Conservation (phyloP, 148 eudicot species). For the Silene conica region DNA sequence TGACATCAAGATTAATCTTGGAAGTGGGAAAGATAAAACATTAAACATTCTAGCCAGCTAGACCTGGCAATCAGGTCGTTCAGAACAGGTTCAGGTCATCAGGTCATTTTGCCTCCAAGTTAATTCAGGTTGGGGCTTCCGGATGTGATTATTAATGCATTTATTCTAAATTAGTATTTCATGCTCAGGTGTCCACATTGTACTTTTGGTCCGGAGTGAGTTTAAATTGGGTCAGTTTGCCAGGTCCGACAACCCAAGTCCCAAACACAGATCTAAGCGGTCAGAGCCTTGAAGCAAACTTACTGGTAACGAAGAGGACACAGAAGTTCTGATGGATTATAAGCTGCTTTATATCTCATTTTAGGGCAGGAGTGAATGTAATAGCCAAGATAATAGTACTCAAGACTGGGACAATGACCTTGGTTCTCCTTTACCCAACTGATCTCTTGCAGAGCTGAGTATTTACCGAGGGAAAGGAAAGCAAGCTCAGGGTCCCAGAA, state of each 20-base stretch:
- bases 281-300: slow-evolving; percentile 32
- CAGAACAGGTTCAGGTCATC: background rate
- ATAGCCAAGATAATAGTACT: slow-evolving; percentile 95
- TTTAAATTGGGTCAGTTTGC: background rate
- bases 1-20: background rate
- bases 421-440: slow-evolving; percentile 74
- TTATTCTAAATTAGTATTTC: no score
- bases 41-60: background rate
- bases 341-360: slow-evolving; percentile 98
- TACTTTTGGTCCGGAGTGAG: background rate
- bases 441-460: slow-evolving; percentile 82
- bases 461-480: slow-evolving; percentile 79
- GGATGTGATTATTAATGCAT: background rate
- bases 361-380: slow-evolving; percentile 92
- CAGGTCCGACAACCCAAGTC: background rate
- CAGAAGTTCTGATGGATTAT: slow-evolving; percentile 89
- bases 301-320: slow-evolving; percentile 93
- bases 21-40: background rate
- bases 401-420: slow-evolving; percentile 67
- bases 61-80: background rate
- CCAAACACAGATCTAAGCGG: background rate
- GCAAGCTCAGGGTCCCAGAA: slow-evolving; percentile 97
- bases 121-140: background rate
- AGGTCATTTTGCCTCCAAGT: background rate
- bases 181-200: background rate